Evolutionary conservation across 1,284 basidiomycete species (phyloP).

Genomic region (Fomitopsis betulina): DNA sequence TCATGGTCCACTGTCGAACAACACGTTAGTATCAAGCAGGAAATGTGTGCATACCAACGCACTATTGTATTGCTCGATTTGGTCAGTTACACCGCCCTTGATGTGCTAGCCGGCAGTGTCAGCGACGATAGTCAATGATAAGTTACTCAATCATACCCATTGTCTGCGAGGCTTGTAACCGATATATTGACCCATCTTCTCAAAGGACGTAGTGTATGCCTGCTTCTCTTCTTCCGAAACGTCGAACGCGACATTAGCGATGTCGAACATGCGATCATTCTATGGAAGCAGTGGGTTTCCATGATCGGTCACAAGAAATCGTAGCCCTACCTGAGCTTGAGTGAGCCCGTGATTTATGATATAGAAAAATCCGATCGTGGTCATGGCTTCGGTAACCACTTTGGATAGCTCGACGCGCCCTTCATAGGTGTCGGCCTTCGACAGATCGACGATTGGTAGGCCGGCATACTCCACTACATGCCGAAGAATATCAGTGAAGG

Average conservation of each 20-base stretch:
- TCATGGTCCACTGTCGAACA: conserved; percentile 40
- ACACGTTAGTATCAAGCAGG: background rate
- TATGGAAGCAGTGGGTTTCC: background rate
- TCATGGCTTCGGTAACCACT: conserved; percentile 56
- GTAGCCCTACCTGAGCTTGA: conserved; percentile 33
- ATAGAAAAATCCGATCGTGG: conserved; percentile 61
- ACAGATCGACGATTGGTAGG: conserved; percentile 60
- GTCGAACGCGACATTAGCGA: conserved; percentile 54
- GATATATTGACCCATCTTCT: conserved; percentile 48
- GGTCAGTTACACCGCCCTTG: conserved; percentile 52
- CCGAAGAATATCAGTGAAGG: background rate
- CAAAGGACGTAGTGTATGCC: conserved; percentile 43
- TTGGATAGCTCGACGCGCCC: conserved; percentile 43
- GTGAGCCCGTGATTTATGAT: conserved; percentile 55
- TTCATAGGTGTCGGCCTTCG: conserved; percentile 42
- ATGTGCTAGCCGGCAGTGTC: conserved; percentile 38
- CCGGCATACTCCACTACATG: conserved; percentile 62
- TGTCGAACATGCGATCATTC: conserved; percentile 50
- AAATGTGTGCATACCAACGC: conserved; percentile 10
- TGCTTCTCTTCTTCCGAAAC: conserved; percentile 54
- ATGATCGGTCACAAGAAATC: background rate
- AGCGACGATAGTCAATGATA: background rate
- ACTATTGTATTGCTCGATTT: conserved; percentile 58
- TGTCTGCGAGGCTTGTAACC: conserved; percentile 51
- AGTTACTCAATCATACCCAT: background rate